Evolutionary conservation across 169 alveolate species (phyloP).

Genomic region (Theileria luwenshuni): DNA sequence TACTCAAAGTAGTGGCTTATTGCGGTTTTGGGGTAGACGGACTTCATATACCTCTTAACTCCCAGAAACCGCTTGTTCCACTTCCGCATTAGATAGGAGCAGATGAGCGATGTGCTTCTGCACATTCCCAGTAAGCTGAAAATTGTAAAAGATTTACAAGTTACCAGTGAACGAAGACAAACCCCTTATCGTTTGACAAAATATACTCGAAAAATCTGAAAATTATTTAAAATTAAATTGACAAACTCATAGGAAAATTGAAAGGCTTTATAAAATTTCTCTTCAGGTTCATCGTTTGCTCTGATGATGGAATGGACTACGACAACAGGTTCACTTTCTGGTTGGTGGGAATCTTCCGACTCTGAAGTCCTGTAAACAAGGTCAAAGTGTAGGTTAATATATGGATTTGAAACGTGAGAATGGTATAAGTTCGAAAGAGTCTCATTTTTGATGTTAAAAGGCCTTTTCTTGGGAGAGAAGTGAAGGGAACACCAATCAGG

Average conservation of each 20-base stretch:
- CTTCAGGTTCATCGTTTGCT: conserved; percentile 42
- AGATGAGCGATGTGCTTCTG: conserved; percentile 45
- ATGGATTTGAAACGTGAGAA: not conserved
- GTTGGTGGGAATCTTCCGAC: conserved; percentile 4
- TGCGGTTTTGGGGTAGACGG: conserved; percentile 46
- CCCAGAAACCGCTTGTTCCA: conserved; percentile 34
- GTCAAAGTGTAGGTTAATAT: conserved; percentile 56
- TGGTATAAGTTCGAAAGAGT: conserved; percentile 2
- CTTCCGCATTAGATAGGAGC: conserved; percentile 62
- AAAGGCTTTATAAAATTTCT: conserved; percentile 39
- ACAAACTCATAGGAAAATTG: conserved; percentile 42
- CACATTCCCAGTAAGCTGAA: conserved; percentile 59
- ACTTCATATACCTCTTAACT: conserved; percentile 24
- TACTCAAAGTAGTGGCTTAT: conserved; percentile 42
- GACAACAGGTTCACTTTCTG: conserved; percentile 5
- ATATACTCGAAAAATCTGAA: conserved; percentile 41
- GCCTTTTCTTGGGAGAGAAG: not conserved
- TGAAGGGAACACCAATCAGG: conserved; percentile 53
- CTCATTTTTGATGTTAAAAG: not conserved
- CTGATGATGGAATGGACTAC: conserved; percentile 39
- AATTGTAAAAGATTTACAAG: not conserved
- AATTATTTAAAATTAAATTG: not conserved
- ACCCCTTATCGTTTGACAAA: conserved; percentile 15
- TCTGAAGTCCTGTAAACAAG: conserved; percentile 17
- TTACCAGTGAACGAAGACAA: conserved; percentile 60